Evolutionary conservation across 371 early-diverging fungal genomes (phyloP), one percentile per base, ranked within the genome.

Genomic region (Coemansia sp.): DNA sequence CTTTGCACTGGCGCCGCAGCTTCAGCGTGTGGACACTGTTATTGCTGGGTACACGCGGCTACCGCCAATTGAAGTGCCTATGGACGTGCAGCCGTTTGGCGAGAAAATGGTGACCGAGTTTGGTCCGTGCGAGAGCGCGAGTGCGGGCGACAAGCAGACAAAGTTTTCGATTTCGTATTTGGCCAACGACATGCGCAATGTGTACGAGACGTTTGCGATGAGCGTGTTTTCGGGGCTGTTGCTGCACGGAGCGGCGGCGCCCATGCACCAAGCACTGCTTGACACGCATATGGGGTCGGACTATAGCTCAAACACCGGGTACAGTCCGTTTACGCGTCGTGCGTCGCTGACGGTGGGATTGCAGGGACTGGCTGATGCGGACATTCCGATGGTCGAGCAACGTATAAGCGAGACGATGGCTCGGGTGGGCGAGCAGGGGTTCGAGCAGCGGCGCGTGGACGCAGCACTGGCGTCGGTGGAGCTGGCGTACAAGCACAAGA

Each of bases 181-280:
- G 54, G 83, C 93, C 44, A 94, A 96, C 79, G 88, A 90, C 40
- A 76, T 86, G 57, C 84, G 83, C 44, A 89, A 94, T 67, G 82
- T 87, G 0, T 91, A 91, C 71, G 92, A 93, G 70, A 87, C 93
- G 3, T 92, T 95, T 65, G 87, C 90, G 5, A 84, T 94, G 83
- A 82, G 87, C 24, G 74, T 97, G 29, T 83, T 97, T 21, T 86
- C 92, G 3, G 86, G 85, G 61, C 83, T 97, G 58, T 83, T 97
- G 21, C 79, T 92, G 21, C 90, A 91, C 78, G 96, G 97, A 24
- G 89, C 93, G 56, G 88, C 95, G 15, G 88, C 95, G 11, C 98
- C 98, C 12, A 91, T 97, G 92, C 93, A 94, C 79, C 85, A 94
- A 79, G 92, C 93, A n/a, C 83, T 97, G 74, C 94, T 97, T 51